Evolutionary conservation across 352 stramenopile genomes (phyloP).

Genomic region (Paralagenidium karlingii): DNA sequence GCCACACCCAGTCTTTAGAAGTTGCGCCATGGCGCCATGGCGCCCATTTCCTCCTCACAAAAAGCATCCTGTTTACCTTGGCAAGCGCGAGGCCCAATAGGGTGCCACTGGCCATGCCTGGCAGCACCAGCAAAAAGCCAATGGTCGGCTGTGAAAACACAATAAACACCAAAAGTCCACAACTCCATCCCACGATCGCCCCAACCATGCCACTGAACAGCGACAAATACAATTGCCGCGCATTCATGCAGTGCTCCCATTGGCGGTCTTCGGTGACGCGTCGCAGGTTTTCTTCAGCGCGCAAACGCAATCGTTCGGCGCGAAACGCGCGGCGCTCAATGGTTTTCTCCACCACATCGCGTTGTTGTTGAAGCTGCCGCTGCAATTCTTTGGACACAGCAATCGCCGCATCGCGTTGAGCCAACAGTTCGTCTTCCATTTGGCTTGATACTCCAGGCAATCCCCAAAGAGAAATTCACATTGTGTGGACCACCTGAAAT

Average conservation of each 20-base stretch:
- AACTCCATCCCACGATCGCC: slow-evolving; percentile 30
- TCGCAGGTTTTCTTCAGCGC: slow-evolving; percentile 42
- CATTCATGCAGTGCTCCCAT: slow-evolving; percentile 33
- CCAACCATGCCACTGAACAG: slow-evolving; percentile 37
- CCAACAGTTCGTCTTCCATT: slow-evolving; percentile 63
- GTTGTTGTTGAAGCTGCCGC: slow-evolving; percentile 35
- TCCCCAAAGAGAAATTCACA: no score
- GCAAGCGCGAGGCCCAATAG: slow-evolving; percentile 30
- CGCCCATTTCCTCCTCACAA: no score
- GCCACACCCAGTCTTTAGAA: no score
- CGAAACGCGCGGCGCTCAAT: slow-evolving; percentile 57
- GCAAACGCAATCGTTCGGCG: slow-evolving; percentile 47
- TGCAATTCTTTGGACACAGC: slow-evolving; percentile 66
- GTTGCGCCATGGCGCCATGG: no score
- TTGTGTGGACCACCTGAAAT: no score
- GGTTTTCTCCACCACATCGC: slow-evolving; percentile 29
- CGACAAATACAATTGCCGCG: slow-evolving; percentile 30
- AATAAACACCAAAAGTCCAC: slow-evolving; percentile 36
- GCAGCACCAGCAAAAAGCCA: slow-evolving; percentile 53
- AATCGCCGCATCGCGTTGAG: slow-evolving; percentile 61
- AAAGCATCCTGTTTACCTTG: no score
- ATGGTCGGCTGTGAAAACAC: slow-evolving; percentile 32
- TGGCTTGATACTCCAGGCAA: no score
- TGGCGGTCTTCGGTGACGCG: slow-evolving; percentile 24
- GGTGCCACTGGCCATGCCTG: slow-evolving; percentile 34